Evolutionary conservation across 2,329 filamentous ascomycete genomes (phyloP).

Genomic region (Nothopassalora personata): DNA sequence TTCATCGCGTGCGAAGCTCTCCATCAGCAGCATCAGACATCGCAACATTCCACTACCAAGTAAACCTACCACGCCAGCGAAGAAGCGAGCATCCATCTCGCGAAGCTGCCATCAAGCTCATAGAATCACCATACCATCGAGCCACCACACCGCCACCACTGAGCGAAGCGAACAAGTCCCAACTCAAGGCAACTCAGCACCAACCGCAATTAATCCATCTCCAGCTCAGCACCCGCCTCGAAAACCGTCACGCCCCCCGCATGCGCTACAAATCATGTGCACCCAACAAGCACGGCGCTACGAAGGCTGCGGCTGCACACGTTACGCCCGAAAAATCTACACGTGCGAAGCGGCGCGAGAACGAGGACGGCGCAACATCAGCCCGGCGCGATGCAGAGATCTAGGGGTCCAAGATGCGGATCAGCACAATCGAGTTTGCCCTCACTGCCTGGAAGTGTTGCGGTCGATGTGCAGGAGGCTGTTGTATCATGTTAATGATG

Average conservation of each 20-base stretch:
- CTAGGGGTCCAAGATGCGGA: neutral
- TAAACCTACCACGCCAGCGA: neutral
- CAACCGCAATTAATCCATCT: neutral
- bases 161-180: neutral
- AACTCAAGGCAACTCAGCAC: neutral
- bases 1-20: neutral
- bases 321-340: neutral
- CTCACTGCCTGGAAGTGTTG: neutral
- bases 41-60: neutral
- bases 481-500: neutral
- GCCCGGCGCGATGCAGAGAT: too few species aligned
- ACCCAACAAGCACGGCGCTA: neutral
- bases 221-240: neutral
- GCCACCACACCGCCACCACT: neutral
- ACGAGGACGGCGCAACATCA: neutral
- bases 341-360: neutral
- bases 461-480: neutral
- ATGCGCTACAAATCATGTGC: conserved; percentile 1
- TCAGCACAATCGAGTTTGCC: neutral
- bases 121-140: too few species aligned
- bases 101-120: neutral
- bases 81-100: neutral
- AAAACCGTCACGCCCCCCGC: neutral
- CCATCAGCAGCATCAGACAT: neutral
- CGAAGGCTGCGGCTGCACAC: conserved; percentile 6